phyloP scores from a whole-genome alignment of 2,329 filamentous ascomycete species.

The Venturia carpophila region DNA sequence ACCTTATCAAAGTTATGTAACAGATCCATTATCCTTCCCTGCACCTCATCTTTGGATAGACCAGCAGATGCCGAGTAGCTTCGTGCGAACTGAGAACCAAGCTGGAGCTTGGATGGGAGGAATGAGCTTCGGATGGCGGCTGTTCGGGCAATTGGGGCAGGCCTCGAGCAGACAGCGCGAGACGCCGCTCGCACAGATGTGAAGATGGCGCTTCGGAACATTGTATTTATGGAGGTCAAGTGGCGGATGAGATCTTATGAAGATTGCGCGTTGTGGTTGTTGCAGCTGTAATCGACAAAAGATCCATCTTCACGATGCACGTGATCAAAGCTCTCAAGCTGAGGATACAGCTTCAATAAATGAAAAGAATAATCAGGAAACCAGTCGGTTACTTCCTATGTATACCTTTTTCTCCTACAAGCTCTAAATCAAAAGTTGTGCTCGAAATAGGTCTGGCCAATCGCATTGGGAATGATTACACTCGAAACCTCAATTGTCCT shows the following conservation, averaged over 20 bases:
- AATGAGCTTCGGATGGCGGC: constrained; percentile 52
- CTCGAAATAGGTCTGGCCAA: background rate
- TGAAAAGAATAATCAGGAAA: background rate
- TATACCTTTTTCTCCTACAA: background rate
- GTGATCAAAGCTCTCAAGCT: background rate
- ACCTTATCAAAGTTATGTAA: constrained; percentile 98
- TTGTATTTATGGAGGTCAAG: constrained; percentile 41
- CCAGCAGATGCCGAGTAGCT: constrained; percentile 79
- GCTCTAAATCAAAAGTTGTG: constrained; percentile 11
- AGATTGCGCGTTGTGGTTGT: no score
- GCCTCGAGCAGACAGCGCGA: constrained; percentile 35
- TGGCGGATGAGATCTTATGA: constrained; percentile 9
- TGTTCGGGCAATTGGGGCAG: constrained; percentile 50
- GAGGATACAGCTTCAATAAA: background rate
- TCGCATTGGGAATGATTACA: constrained; percentile 1
- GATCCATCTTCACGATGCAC: background rate
- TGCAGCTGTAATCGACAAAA: background rate
- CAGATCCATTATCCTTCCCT: constrained; percentile 85
- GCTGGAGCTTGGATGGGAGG: constrained; percentile 52
- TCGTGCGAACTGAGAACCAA: constrained; percentile 57
- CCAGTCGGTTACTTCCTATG: background rate
- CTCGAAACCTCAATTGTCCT: constrained; percentile 26
- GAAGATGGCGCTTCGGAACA: constrained; percentile 86
- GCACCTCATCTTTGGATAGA: constrained; percentile 74
- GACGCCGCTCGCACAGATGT: constrained; percentile 57